phyloP scores from a whole-genome alignment of 1,139 yeast species.

The Candida smagusa region DNA sequence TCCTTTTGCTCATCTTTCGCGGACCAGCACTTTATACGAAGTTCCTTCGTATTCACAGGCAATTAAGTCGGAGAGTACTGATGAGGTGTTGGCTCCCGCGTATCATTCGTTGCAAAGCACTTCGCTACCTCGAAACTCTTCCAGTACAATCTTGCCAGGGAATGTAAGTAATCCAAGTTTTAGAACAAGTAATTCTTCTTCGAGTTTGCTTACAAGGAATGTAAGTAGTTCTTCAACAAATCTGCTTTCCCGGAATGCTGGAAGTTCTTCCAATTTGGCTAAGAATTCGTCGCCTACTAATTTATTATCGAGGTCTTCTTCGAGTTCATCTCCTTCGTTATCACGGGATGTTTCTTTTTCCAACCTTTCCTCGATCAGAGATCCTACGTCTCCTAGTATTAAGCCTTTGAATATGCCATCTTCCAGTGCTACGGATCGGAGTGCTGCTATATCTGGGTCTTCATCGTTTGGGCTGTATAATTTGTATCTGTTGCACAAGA shows the following conservation, averaged over 20 bases:
- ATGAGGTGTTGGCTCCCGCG: constrained; percentile 58
- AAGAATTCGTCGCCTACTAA: constrained; percentile 26
- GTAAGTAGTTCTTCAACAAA: constrained; percentile 16
- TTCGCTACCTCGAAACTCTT: constrained; percentile 43
- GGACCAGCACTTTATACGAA: constrained; percentile 59
- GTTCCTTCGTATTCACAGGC: constrained; percentile 89
- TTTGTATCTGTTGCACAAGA: constrained; percentile 15
- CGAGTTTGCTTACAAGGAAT: constrained; percentile 8
- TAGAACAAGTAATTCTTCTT: constrained; percentile 3
- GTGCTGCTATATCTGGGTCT: constrained; percentile 17
- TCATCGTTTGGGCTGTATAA: constrained; percentile 5
- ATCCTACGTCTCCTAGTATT: background rate
- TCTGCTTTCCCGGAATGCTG: background rate
- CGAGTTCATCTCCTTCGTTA: constrained; percentile 5
- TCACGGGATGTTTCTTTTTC: background rate
- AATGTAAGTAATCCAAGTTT: constrained; percentile 19
- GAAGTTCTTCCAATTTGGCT: constrained; percentile 29
- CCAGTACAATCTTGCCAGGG: constrained; percentile 32
- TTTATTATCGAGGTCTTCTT: constrained; percentile 12
- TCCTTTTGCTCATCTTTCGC: constrained; percentile 57
- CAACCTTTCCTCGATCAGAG: background rate
- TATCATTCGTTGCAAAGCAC: constrained; percentile 29
- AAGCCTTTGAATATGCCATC: constrained; percentile 20
- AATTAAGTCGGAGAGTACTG: constrained; percentile 44
- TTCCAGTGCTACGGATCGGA: constrained; percentile 32